Conservation (phyloP, 805 yeast genomes). For the Candida insectorum region DNA sequence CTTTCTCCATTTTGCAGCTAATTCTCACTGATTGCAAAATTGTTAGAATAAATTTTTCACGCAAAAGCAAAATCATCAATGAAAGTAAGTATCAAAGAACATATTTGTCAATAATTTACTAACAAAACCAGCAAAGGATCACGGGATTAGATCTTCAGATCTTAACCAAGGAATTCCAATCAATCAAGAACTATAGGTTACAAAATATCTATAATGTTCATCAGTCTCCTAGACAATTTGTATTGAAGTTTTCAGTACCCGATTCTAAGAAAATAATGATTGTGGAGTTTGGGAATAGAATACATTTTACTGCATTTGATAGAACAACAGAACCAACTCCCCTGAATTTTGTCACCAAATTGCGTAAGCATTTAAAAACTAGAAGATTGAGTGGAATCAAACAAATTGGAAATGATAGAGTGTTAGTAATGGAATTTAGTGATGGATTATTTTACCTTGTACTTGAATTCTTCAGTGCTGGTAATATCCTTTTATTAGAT, state of each 20-base stretch:
- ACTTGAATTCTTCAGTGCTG: slow-evolving; percentile 92
- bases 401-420: slow-evolving; percentile 78
- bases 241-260: slow-evolving; percentile 77
- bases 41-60: no score
- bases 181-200: slow-evolving; percentile 63
- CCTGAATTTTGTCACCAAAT: slow-evolving; percentile 77
- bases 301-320: slow-evolving; percentile 75
- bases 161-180: slow-evolving; percentile 62
- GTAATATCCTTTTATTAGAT: slow-evolving; percentile 80
- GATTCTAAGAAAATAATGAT: slow-evolving; percentile 75
- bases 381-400: slow-evolving; percentile 69
- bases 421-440: slow-evolving; percentile 79
- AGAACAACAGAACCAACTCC: slow-evolving; percentile 81
- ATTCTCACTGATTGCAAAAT: no score
- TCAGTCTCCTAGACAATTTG: slow-evolving; percentile 65
- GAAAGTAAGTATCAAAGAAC: slow-evolving; percentile 11
- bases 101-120: slow-evolving; percentile 3
- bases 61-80: slow-evolving; percentile 4
- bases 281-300: slow-evolving; percentile 81
- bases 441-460: slow-evolving; percentile 78
- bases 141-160: slow-evolving; percentile 79
- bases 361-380: slow-evolving; percentile 82
- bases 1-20: no score
- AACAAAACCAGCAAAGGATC: slow-evolving; percentile 64
- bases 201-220: slow-evolving; percentile 83